These are phyloP conservation scores for Starmerella floricola DNA, from an alignment of 805 yeast genomes.

Conservation along the genomic window DNA sequence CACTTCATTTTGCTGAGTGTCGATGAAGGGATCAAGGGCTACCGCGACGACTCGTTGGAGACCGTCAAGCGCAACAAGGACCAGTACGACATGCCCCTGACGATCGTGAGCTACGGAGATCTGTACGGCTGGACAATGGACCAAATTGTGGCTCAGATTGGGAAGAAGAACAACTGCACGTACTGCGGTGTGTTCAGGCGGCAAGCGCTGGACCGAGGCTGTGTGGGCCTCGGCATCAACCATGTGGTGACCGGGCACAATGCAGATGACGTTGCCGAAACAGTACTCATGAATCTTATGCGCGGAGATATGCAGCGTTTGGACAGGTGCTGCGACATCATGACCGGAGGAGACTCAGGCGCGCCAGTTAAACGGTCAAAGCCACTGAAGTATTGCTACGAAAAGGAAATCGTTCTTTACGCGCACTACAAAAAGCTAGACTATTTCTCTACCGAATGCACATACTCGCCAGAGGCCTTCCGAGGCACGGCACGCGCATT, in stretches of 20 bases:
- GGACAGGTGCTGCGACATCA: conserved; percentile 74
- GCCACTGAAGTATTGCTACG: conserved; percentile 92
- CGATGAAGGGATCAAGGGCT: conserved; percentile 96
- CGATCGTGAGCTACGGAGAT: conserved; percentile 74
- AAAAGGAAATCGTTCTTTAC: conserved; percentile 91
- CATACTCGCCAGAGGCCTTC: conserved; percentile 97
- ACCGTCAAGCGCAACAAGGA: conserved; percentile 87
- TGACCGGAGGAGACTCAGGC: conserved; percentile 57
- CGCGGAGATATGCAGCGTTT: conserved; percentile 94
- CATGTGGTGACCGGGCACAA: conserved; percentile 98
- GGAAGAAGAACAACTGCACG: conserved; percentile 87
- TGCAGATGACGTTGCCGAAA: conserved; percentile 99
- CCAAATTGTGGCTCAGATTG: conserved; percentile 88
- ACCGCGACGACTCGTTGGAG: conserved; percentile 91
- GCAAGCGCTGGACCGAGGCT: conserved; percentile 94
- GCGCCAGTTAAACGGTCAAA: conserved; percentile 79
- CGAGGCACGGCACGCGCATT: conserved; percentile 93
- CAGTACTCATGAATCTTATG: conserved; percentile 84
- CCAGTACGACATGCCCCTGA: conserved; percentile 71
- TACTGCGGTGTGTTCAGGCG: conserved; percentile 96
- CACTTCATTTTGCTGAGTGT: conserved; percentile 70
- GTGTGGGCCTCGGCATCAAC: conserved; percentile 65
- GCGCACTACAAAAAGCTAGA: conserved; percentile 94
- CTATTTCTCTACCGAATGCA: conserved; percentile 93
- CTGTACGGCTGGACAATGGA: conserved; percentile 98